Percentiles rank a stretch among this genome's conserved stretches.
These are phyloP conservation scores for Noccaea caerulescens DNA, from an alignment of 345 rosid genomes.

Conservation along the genomic window DNA sequence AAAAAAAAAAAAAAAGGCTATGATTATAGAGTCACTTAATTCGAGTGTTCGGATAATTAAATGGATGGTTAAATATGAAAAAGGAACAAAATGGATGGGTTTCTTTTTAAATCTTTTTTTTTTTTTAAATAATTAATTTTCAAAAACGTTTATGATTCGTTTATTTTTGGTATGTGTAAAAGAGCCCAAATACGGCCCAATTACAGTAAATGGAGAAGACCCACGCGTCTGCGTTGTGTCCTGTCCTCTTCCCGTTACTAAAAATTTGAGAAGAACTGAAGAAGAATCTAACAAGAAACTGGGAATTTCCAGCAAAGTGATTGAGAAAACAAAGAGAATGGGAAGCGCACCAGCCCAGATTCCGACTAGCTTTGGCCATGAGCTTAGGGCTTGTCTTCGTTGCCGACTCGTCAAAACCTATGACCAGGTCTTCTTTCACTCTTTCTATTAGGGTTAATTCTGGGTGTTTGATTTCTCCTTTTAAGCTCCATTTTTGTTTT, in stretches of 20 bases:
- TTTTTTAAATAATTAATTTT: too few species aligned
- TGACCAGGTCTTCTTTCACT: constrained; percentile 60
- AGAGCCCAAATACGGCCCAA: constrained; percentile 27
- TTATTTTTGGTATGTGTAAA: too few species aligned
- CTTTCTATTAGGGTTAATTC: neutral
- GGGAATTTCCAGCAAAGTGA: too few species aligned
- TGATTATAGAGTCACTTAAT: too few species aligned
- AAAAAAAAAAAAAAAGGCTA: too few species aligned
- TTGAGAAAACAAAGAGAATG: constrained; percentile 39
- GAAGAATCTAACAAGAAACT: constrained; percentile 15
- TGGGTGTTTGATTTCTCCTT: neutral
- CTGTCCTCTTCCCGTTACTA: neutral
- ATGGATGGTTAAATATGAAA: too few species aligned
- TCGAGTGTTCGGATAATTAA: too few species aligned
- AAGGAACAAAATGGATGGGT: neutral
- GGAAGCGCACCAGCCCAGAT: constrained; percentile 75
- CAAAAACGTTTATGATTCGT: too few species aligned
- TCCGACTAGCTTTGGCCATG: constrained; percentile 87
- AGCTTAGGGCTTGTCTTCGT: constrained; percentile 85
- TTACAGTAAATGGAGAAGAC: neutral
- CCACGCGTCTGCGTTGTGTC: neutral
- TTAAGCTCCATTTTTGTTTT: neutral
- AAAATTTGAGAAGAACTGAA: constrained; percentile 2
- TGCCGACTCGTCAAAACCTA: constrained; percentile 91
- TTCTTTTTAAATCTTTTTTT: too few species aligned